A percentile compares a stretch with the other conserved stretches of the same genome.
Conservation (phyloP, 805 yeast species). For the Kuraishia hungarica region DNA sequence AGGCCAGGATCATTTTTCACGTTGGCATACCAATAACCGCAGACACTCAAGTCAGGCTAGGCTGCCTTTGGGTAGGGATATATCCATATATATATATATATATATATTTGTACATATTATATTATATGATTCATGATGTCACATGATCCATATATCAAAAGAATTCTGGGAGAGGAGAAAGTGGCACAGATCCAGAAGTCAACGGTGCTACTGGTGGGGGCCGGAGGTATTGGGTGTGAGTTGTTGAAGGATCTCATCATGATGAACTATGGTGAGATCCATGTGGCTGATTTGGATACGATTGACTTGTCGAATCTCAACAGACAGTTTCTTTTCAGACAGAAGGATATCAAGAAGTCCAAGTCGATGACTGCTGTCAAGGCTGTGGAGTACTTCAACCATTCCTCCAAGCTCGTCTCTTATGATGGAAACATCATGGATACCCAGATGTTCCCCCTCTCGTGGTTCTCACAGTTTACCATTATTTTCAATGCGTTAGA, state of each 20-base stretch:
- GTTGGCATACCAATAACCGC: neutral
- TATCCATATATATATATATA: neutral
- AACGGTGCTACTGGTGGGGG: slow-evolving; percentile 79
- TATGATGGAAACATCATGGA: slow-evolving; percentile 89
- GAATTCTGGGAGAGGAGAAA: slow-evolving; percentile 33
- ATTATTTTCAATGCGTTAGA: slow-evolving; percentile 89
- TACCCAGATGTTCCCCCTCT: slow-evolving; percentile 53
- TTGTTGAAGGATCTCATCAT: slow-evolving; percentile 70
- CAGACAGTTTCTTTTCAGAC: slow-evolving; percentile 86
- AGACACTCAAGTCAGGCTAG: neutral
- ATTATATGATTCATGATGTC: slow-evolving; percentile 3
- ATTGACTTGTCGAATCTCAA: slow-evolving; percentile 88
- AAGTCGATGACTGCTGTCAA: slow-evolving; percentile 79
- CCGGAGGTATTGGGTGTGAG: slow-evolving; percentile 97
- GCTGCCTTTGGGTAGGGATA: neutral
- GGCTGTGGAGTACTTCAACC: slow-evolving; percentile 71
- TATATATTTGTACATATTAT: neutral
- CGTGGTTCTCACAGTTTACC: slow-evolving; percentile 73
- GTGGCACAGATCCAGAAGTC: slow-evolving; percentile 25
- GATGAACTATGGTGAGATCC: slow-evolving; percentile 79
- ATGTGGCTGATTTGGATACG: slow-evolving; percentile 91
- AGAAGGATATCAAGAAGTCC: slow-evolving; percentile 82
- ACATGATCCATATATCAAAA: slow-evolving; percentile 31
- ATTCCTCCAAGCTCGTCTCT: slow-evolving; percentile 57
- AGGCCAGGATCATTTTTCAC: no score